These are phyloP conservation scores for Omphalotus guepiniiformis DNA, from an alignment of 768 basidiomycete genomes.

Conservation along the genomic window DNA sequence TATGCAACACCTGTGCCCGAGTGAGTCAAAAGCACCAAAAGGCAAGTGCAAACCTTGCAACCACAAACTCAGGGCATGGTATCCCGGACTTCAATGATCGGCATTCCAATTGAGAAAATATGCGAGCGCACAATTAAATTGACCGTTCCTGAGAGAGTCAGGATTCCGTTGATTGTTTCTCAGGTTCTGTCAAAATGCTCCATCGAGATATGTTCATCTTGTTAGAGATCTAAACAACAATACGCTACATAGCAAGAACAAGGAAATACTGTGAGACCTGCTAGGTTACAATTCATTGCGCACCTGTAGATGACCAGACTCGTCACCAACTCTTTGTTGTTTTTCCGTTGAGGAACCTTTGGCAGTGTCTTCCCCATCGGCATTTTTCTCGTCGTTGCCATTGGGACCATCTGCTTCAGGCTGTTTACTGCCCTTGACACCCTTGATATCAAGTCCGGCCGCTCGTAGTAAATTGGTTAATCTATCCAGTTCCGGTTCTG, in stretches of 20 bases:
- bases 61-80: too few relatives aligned
- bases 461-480: conserved; percentile 49
- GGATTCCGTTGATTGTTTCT: conserved; percentile 1
- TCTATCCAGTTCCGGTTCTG: conserved; percentile 36
- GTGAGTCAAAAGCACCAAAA: too few relatives aligned
- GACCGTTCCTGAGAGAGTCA: conserved; percentile 2
- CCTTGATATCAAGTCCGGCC: conserved; percentile 29
- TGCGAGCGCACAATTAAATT: too few relatives aligned
- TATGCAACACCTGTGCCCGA: too few relatives aligned
- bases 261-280: background rate
- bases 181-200: background rate
- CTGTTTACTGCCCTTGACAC: conserved; percentile 4
- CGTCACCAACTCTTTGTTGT: conserved; percentile 7
- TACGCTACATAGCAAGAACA: background rate
- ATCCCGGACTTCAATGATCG: too few relatives aligned
- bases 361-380: conserved; percentile 10
- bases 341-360: conserved; percentile 12
- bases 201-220: too few relatives aligned
- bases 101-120: too few relatives aligned
- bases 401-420: conserved; percentile 1
- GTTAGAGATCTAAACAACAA: background rate
- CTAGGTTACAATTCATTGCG: conserved; percentile 16
- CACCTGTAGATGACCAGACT: background rate
- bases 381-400: conserved; percentile 3
- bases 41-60: too few relatives aligned